Conservation (phyloP, 1,284 basidiomycete genomes). For the Peniophora sp. region DNA sequence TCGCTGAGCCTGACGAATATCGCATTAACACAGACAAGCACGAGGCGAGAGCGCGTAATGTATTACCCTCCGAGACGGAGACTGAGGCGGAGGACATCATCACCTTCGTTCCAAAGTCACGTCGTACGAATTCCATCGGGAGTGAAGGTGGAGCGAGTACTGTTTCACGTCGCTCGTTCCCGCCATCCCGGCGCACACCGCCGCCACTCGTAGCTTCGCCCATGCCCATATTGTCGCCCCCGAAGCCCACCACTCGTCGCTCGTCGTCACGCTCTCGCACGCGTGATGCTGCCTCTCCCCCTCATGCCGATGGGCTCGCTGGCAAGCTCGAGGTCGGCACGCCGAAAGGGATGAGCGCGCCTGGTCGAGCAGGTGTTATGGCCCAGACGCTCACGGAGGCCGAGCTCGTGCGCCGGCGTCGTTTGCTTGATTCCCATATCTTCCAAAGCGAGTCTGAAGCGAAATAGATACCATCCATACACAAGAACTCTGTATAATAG, state of each 20-base stretch:
- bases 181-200: neutral
- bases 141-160: constrained; percentile 8
- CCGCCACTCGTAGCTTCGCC: neutral
- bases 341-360: neutral
- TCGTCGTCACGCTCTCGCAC: too few species aligned
- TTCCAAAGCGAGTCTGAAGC: constrained; percentile 17
- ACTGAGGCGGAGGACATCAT: constrained; percentile 52
- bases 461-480: too few species aligned
- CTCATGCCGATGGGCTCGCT: neutral
- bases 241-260: too few species aligned
- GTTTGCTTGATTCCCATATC: constrained; percentile 59
- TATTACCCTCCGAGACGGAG: constrained; percentile 40
- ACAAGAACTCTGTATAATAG: too few species aligned
- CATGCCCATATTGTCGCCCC: neutral
- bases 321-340: neutral
- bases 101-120: constrained; percentile 61
- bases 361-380: constrained; percentile 21
- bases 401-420: constrained; percentile 71
- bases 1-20: neutral
- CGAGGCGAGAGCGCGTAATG: neutral
- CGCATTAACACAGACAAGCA: constrained; percentile 15
- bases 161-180: neutral
- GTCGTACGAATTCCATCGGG: constrained; percentile 26
- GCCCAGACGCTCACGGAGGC: constrained; percentile 68
- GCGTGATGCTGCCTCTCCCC: too few species aligned